Evolutionary conservation across 1,284 basidiomycete species (phyloP).

Genomic region (Leccinum fallax): DNA sequence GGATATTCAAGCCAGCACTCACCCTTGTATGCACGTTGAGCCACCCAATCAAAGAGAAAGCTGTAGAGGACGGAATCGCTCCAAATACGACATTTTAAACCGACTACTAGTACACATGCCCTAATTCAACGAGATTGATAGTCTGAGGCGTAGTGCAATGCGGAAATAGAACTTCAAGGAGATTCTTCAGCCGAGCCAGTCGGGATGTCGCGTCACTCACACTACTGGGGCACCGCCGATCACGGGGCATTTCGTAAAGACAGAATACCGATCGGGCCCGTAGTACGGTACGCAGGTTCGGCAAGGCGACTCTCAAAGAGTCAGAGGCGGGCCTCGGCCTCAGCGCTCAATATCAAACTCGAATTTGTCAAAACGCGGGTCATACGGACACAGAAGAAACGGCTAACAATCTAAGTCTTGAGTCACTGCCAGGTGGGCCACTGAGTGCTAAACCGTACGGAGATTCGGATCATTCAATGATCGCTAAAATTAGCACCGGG

Average conservation of each 20-base stretch:
- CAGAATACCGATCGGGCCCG: not conserved
- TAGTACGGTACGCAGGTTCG: not conserved
- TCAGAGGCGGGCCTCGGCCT: too few relatives aligned
- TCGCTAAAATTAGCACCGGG: not conserved
- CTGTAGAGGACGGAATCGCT: too few relatives aligned
- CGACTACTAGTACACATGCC: too few relatives aligned
- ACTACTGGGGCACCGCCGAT: slow-evolving; percentile 49
- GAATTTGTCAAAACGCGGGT: too few relatives aligned
- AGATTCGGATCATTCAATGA: not conserved
- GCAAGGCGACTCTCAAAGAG: too few relatives aligned
- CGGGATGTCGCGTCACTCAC: slow-evolving; percentile 45
- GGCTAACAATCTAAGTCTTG: too few relatives aligned
- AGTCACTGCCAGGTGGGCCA: not conserved
- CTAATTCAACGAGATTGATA: not conserved
- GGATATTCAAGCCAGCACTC: too few relatives aligned
- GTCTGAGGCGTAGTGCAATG: not conserved
- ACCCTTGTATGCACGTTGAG: too few relatives aligned
- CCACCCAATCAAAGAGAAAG: too few relatives aligned
- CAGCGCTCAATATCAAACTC: not conserved
- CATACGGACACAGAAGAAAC: too few relatives aligned
- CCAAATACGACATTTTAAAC: too few relatives aligned
- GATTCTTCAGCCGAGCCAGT: slow-evolving; percentile 39
- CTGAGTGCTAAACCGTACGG: not conserved
- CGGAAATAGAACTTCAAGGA: not conserved
- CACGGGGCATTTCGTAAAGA: slow-evolving; percentile 45